phyloP scores from a whole-genome alignment of 2,329 filamentous ascomycete genomes.

The Cladophialophora chaetospira region DNA sequence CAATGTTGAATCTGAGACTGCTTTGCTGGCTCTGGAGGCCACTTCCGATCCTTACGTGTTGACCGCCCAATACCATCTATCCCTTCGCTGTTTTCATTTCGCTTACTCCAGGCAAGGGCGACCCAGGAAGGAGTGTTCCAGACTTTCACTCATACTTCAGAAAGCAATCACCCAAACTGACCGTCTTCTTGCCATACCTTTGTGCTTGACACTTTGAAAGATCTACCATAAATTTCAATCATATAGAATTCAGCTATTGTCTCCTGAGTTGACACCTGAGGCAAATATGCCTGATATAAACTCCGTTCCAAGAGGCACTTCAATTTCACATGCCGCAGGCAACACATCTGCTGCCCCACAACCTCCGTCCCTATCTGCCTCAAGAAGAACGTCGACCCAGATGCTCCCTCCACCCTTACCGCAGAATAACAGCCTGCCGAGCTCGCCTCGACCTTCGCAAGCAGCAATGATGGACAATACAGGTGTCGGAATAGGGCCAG shows the following conservation, averaged over 20 bases:
- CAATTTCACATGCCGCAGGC: constrained; percentile 39
- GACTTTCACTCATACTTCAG: background rate
- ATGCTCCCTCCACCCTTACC: constrained; percentile 48
- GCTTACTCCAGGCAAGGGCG: background rate
- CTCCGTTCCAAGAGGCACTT: constrained; percentile 43
- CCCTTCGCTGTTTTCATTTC: background rate
- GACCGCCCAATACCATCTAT: background rate
- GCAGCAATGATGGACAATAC: constrained; percentile 37
- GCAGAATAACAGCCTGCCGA: constrained; percentile 36
- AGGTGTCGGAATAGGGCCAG: constrained; percentile 43
- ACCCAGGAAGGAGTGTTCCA: background rate
- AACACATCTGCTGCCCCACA: constrained; percentile 20
- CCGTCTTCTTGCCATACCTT: too few relatives aligned
- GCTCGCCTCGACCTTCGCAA: constrained; percentile 33
- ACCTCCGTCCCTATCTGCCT: constrained; percentile 32
- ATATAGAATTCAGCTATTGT: too few relatives aligned
- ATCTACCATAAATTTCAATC: too few relatives aligned
- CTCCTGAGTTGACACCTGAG: background rate
- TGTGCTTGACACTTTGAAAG: too few relatives aligned
- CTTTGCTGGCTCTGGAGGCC: constrained; percentile 2
- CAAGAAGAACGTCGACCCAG: constrained; percentile 50
- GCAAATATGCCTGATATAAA: constrained; percentile 53
- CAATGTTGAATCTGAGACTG: constrained; percentile 2
- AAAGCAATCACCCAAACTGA: background rate
- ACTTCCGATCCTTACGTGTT: background rate